Conservation (phyloP, 2,329 filamentous ascomycete genomes). For the Cladophialophora carrionii region DNA sequence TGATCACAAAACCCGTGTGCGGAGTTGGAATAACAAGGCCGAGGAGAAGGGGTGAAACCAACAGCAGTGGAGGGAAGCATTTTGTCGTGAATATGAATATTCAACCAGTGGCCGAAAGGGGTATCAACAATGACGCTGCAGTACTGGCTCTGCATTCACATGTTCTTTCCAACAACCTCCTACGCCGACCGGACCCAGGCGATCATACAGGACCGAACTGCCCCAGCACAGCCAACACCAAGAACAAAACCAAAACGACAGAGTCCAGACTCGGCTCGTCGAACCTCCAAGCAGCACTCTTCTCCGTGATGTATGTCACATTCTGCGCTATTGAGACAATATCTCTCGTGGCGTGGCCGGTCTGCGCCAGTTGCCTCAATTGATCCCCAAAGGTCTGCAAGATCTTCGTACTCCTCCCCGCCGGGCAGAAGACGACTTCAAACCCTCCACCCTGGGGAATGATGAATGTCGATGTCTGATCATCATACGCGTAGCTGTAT, state of each 20-base stretch:
- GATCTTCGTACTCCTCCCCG: constrained; percentile 43
- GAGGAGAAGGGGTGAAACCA: constrained; percentile 6
- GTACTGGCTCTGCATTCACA: background rate
- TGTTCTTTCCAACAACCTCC: constrained; percentile 1
- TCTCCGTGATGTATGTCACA: constrained; percentile 30
- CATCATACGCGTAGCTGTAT: constrained; percentile 72
- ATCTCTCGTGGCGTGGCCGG: constrained; percentile 33
- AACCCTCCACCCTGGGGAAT: constrained; percentile 70
- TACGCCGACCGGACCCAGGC: background rate
- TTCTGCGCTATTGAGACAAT: constrained; percentile 34
- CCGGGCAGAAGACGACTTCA: constrained; percentile 76
- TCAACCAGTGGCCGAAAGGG: background rate
- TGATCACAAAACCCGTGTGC: constrained; percentile 2
- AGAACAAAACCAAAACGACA: constrained; percentile 24
- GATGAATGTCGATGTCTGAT: constrained; percentile 61
- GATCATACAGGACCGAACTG: constrained; percentile 3
- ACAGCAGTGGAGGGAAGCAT: background rate
- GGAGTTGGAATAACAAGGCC: constrained; percentile 6
- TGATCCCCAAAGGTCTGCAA: constrained; percentile 38
- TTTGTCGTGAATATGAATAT: background rate
- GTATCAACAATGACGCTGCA: background rate
- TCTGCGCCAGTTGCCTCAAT: constrained; percentile 36
- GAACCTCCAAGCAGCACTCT: constrained; percentile 12
- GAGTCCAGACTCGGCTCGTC: constrained; percentile 14
- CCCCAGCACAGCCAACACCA: constrained; percentile 27